A percentile compares a stretch with the other conserved stretches of the same genome.
Conservation (phyloP, 495 filamentous ascomycete genomes). For the Penicillium salamii region DNA sequence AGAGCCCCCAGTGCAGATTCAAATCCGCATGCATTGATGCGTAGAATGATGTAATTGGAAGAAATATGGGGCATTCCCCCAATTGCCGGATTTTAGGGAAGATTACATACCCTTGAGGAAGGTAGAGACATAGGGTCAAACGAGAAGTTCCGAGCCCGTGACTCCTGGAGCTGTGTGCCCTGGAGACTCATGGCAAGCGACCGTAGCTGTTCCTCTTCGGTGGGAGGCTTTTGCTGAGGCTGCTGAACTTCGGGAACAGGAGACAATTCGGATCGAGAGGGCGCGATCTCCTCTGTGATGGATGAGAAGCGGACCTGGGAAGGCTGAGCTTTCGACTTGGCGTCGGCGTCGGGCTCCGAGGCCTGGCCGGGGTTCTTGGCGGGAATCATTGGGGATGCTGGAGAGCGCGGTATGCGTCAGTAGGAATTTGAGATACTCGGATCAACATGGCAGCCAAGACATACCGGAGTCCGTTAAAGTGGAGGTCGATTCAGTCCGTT, state of each 20-base stretch:
- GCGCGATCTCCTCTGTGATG: conserved; percentile 72
- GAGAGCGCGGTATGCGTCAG: conserved; percentile 17
- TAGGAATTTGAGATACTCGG: background rate
- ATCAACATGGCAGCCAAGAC: conserved; percentile 22
- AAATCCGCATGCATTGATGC: background rate
- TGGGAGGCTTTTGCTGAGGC: conserved; percentile 29
- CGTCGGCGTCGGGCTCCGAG: conserved; percentile 28
- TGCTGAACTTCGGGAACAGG: conserved; percentile 26
- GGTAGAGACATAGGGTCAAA: conserved; percentile 88
- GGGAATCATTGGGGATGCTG: conserved; percentile 21
- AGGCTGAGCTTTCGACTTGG: conserved; percentile 34
- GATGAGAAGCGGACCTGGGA: conserved; percentile 77
- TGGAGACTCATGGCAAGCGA: conserved; percentile 70
- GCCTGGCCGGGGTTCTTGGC: conserved; percentile 28
- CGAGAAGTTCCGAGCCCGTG: conserved; percentile 76
- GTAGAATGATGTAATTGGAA: background rate
- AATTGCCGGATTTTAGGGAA: background rate
- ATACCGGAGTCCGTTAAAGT: conserved; percentile 32
- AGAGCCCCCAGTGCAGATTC: too few species aligned
- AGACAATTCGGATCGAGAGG: conserved; percentile 28
- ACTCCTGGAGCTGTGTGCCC: conserved; percentile 71
- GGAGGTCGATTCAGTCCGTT: conserved; percentile 31
- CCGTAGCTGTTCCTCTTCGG: conserved; percentile 59
- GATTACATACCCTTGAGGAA: conserved; percentile 70
- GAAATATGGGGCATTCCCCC: background rate